Percentiles rank a stretch among this genome's conserved stretches.
Evolutionary conservation across 495 filamentous ascomycete genomes (phyloP).

Genomic region (Pseudoneurospora amorphoporcata): DNA sequence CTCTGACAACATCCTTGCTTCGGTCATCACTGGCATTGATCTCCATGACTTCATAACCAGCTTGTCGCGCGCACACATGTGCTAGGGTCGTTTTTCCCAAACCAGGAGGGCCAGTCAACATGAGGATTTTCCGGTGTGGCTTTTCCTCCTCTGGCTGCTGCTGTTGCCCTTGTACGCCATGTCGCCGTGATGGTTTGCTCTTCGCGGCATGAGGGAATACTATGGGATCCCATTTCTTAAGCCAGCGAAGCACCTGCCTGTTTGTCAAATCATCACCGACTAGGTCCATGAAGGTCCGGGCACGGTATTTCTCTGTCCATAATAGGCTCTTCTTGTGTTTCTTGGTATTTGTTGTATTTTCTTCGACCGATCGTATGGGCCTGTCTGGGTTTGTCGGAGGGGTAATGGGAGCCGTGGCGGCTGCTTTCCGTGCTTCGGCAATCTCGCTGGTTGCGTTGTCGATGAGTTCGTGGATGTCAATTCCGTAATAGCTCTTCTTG

Average conservation of each 20-base stretch:
- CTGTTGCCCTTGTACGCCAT: constrained; percentile 26
- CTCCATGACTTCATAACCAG: constrained; percentile 88
- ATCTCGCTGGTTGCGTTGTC: constrained; percentile 52
- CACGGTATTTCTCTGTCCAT: constrained; percentile 90
- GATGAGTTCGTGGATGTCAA: constrained; percentile 75
- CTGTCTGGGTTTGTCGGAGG: constrained; percentile 17
- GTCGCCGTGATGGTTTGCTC: constrained; percentile 34
- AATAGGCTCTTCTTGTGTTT: constrained; percentile 44
- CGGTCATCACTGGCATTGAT: constrained; percentile 81
- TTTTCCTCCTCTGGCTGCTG: constrained; percentile 48
- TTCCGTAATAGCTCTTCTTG: constrained; percentile 79
- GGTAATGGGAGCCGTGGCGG: constrained; percentile 15
- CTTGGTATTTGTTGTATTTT: constrained; percentile 24
- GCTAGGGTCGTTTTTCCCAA: constrained; percentile 94
- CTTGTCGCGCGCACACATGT: constrained; percentile 89
- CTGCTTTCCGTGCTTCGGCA: constrained; percentile 15
- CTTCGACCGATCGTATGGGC: constrained; percentile 25
- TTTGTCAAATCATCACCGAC: constrained; percentile 93
- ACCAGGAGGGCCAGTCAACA: constrained; percentile 84
- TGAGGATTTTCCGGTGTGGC: constrained; percentile 71
- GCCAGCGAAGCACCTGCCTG: constrained; percentile 80
- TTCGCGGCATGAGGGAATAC: constrained; percentile 70
- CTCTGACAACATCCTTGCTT: constrained; percentile 71
- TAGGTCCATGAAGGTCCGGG: constrained; percentile 81
- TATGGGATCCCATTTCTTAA: constrained; percentile 86